Evolutionary conservation across 23 red algal species (phyloP), one percentile per base, ranked within the genome.

Genomic region (Gracilaria domingensis): DNA sequence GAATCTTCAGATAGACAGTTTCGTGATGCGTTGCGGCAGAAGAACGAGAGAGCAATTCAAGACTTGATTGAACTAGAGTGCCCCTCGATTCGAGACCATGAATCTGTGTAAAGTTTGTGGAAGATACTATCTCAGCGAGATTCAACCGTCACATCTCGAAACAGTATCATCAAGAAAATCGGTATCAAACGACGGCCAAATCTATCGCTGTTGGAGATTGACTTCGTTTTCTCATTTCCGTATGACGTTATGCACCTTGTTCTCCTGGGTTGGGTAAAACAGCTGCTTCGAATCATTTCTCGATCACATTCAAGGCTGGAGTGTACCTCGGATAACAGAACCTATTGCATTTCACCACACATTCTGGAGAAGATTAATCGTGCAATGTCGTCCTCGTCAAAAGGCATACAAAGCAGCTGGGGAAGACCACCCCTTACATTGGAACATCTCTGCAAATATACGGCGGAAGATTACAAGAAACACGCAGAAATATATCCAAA

Each of bases 231-330:
- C 12, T 73, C 18, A 21, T 39, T 73, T 44, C 67, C n/a, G 4
- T 73, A 73, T 73, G 67, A 73, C 24, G 12, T 47, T 4, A 33
- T 73, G 67, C 67, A 73, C 35, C 67, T 73, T 35, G 8, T 73
- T 12, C 67, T 73, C 35, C 40, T 73, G 4, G 8, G 67, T 4
- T 73, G 67, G 67, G 55, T n/a, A 59, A 59, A 59, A 59, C 55
- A 59, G 14, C 14, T 59, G 9, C 23, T 59, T 59, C 3, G 23
- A 59, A 18, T 59, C 55, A 59, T 59, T 14, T 18, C 23, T 2
- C 3, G 55, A 20, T 18, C 17, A 14, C 55, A 59, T 59, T 24
- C 55, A 14, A 23, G 23, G 17, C 55, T 23, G 3, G 4, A 59
- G 55, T 4, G 4, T 14, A 20, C 3, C 4, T 59, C 17, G 3